phyloP scores from a whole-genome alignment of 2,329 filamentous ascomycete genomes.

The Hymenoscyphus scutula region DNA sequence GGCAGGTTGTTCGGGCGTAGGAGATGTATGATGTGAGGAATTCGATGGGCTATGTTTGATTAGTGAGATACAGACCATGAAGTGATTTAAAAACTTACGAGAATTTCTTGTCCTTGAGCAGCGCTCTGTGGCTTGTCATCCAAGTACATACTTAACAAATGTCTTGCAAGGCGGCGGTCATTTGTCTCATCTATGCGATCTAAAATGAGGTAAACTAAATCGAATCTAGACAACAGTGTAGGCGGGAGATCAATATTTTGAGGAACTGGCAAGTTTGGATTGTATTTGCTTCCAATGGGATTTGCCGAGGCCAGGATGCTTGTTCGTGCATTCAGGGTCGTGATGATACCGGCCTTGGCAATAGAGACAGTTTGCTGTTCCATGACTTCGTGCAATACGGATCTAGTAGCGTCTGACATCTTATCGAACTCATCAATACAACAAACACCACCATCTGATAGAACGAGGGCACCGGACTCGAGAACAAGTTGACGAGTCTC shows the following conservation, averaged over 20 bases:
- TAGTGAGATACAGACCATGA: constrained; percentile 26
- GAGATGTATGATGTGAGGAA: constrained; percentile 97
- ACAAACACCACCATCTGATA: constrained; percentile 73
- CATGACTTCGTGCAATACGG: constrained; percentile 77
- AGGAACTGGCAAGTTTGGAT: constrained; percentile 89
- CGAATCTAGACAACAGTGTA: constrained; percentile 91
- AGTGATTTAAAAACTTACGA: constrained; percentile 55
- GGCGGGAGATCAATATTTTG: constrained; percentile 98
- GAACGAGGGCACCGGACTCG: constrained; percentile 70
- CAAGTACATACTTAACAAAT: constrained; percentile 93
- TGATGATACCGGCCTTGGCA: constrained; percentile 76
- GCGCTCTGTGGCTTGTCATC: constrained; percentile 92
- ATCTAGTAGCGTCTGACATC: constrained; percentile 73
- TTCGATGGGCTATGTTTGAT: constrained; percentile 69
- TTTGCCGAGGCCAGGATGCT: constrained; percentile 97
- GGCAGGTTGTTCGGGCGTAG: constrained; percentile 83
- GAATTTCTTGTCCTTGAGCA: constrained; percentile 67
- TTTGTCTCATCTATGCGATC: constrained; percentile 89
- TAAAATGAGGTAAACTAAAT: constrained; percentile 93
- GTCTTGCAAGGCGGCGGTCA: constrained; percentile 84
- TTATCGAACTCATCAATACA: constrained; percentile 81
- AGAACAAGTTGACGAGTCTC: constrained; percentile 72
- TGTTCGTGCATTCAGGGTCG: constrained; percentile 89
- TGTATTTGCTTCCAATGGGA: constrained; percentile 96
- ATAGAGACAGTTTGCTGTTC: constrained; percentile 78